Evolutionary conservation across 163 green algal genomes (phyloP), one percentile per base, ranked within the genome.

Genomic region (Prototheca stagnorum): DNA sequence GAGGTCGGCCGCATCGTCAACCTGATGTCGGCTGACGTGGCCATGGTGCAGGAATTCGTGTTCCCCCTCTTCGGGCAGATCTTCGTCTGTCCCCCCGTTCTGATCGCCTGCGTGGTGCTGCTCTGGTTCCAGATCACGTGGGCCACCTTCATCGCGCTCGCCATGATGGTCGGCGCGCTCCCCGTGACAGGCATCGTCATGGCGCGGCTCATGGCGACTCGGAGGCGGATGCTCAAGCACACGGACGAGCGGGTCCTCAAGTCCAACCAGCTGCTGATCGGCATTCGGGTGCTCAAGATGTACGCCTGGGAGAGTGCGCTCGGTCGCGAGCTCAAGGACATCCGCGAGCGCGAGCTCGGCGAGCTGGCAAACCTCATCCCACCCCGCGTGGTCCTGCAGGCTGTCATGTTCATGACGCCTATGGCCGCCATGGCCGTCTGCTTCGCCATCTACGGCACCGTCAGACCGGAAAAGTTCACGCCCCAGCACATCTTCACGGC

Each of bases 401-500:
- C 48, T 8, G 47, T 74, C 40, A 44, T 76, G 45, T 74, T 74
- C 53, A 47, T 64, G n/a, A 60, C 64, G 5, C 67, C 67, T 28
- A 50, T 44, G 5, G 44, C 74, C 24, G 63, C 64, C 26, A 70
- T 70, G 53, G 64, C 74, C 3, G 56, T 43, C 19, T 68, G 57
- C 37, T 76, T 76, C 55, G 53, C 57, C 5, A 56, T 64, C 9
- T 76, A 68, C 43, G 67, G 67, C 23, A 39, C 27, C 2, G 54
- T 51, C n/a, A 28, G 35, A 25, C 67, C 67, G 11, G 26, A 56
- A 4, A 12, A 15, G 24, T 76, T 76, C 51, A 69, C 53, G 21
- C 48, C 67, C 11, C 34, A 54, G 6, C 25, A 31, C 52, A 60
- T 76, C 45, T 94, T 95, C 70, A 75, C 85, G 16, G 77, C 82